Conservation (phyloP, 306 rosid species). For the Medicago lupulina region DNA sequence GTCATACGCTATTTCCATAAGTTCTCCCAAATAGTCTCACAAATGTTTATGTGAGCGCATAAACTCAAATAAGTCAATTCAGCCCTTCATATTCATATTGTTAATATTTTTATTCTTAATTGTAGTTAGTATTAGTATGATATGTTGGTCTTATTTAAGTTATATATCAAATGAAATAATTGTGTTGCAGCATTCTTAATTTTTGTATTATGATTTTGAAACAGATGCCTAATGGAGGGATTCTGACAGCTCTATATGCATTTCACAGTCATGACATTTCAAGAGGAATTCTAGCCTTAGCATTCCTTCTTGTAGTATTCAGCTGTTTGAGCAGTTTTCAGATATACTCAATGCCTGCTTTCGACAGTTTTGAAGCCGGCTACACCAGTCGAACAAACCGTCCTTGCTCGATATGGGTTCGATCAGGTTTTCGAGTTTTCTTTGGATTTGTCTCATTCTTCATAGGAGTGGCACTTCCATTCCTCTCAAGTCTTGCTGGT, state of each 20-base stretch:
- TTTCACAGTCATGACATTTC: slow-evolving; percentile 90
- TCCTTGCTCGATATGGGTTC: slow-evolving; percentile 95
- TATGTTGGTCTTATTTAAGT: not conserved
- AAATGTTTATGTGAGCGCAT: not conserved
- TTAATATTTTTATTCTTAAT: not conserved
- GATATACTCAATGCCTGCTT: slow-evolving; percentile 98
- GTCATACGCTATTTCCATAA: not conserved
- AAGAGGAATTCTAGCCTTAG: slow-evolving; percentile 83
- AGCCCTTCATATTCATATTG: not conserved
- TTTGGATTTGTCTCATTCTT: slow-evolving; percentile 83
- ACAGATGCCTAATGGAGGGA: slow-evolving; percentile 97
- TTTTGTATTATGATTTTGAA: slow-evolving; percentile 6
- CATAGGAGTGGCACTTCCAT: slow-evolving; percentile 99
- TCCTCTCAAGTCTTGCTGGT: slow-evolving; percentile 96
- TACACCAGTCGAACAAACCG: slow-evolving; percentile 96
- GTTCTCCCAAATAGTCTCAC: not conserved
- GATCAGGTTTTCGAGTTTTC: slow-evolving; percentile 91
- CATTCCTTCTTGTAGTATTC: slow-evolving; percentile 93
- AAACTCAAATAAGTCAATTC: not conserved
- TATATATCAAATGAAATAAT: not conserved
- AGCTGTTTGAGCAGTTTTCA: slow-evolving; percentile 97
- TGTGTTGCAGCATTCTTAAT: not conserved
- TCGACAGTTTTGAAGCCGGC: slow-evolving; percentile 97
- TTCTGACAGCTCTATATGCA: slow-evolving; percentile 80
- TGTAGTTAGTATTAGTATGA: not conserved